Evolutionary conservation across 331 rosid genomes (phyloP).

Genomic region (Spiraea crenata): DNA sequence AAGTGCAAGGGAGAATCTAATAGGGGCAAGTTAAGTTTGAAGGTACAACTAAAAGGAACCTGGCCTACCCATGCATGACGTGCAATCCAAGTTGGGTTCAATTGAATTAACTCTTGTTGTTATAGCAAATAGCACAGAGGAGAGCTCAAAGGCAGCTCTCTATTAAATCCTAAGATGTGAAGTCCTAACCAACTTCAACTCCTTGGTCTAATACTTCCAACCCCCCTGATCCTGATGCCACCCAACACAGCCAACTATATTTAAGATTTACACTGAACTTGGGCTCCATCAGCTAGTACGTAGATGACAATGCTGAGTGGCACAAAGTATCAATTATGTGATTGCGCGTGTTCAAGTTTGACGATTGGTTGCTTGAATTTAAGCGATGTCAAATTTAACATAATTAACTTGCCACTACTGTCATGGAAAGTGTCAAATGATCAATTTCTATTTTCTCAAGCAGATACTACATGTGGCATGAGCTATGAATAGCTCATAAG

Average conservation of each 20-base stretch:
- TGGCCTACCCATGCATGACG: constrained; percentile 52
- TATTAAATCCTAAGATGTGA: constrained; percentile 38
- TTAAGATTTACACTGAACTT: constrained; percentile 14
- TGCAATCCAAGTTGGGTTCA: constrained; percentile 45
- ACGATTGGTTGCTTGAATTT: background rate
- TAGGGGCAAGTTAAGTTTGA: constrained; percentile 22
- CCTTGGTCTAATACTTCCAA: constrained; percentile 19
- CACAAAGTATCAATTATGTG: background rate
- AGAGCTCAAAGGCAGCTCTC: constrained; percentile 15
- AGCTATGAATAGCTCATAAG: background rate
- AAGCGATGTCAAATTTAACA: too few relatives aligned
- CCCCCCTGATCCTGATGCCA: constrained; percentile 35
- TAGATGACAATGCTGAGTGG: background rate
- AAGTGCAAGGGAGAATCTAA: constrained; percentile 41
- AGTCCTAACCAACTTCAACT: constrained; percentile 26
- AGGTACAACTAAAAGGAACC: constrained; percentile 24
- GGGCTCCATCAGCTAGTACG: constrained; percentile 2
- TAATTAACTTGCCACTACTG: too few relatives aligned
- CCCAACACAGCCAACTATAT: constrained; percentile 26
- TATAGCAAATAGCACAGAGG: background rate
- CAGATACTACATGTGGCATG: background rate
- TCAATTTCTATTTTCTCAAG: too few relatives aligned
- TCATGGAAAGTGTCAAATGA: too few relatives aligned
- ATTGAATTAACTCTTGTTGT: constrained; percentile 1
- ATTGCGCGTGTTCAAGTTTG: background rate